phyloP scores from a whole-genome alignment of 2,329 filamentous ascomycete genomes.

The Aspergillus sclerotialis region DNA sequence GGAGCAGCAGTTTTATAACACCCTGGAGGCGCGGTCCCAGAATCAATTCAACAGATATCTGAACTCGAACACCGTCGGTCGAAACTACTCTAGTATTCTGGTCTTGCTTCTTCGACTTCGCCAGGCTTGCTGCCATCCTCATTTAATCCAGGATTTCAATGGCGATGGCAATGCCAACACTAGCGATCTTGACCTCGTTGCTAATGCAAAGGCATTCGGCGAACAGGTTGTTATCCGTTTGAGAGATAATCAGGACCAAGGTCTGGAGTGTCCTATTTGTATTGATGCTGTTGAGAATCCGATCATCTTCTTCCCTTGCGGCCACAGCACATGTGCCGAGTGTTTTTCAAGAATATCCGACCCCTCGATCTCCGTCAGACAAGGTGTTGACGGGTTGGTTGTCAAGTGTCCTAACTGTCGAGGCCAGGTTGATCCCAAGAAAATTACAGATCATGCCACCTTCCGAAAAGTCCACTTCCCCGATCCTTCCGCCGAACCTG shows the following conservation, averaged over 20 bases:
- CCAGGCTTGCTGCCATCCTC: slow-evolving; percentile 73
- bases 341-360: slow-evolving; percentile 67
- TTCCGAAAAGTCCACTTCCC: slow-evolving; percentile 70
- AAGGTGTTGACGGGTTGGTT: slow-evolving; percentile 52
- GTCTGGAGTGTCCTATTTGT: slow-evolving; percentile 76
- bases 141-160: slow-evolving; percentile 61
- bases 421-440: slow-evolving; percentile 56
- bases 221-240: slow-evolving; percentile 60
- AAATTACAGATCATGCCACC: slow-evolving; percentile 64
- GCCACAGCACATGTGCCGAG: slow-evolving; percentile 70
- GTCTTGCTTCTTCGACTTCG: slow-evolving; percentile 73
- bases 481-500: slow-evolving; percentile 31
- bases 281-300: slow-evolving; percentile 69
- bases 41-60: slow-evolving; percentile 72
- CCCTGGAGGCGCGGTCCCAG: slow-evolving; percentile 60
- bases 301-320: slow-evolving; percentile 73
- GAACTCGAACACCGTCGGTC: slow-evolving; percentile 58
- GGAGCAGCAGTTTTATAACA: slow-evolving; percentile 58
- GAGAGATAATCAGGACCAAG: slow-evolving; percentile 49
- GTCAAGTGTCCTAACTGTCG: slow-evolving; percentile 73
- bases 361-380: slow-evolving; percentile 49
- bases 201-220: slow-evolving; percentile 56
- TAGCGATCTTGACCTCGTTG: slow-evolving; percentile 50
- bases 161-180: slow-evolving; percentile 42
- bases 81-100: slow-evolving; percentile 71